These are phyloP conservation scores for Spergularia bocconei DNA, from an alignment of 148 eudicot genomes.

Conservation along the genomic window DNA sequence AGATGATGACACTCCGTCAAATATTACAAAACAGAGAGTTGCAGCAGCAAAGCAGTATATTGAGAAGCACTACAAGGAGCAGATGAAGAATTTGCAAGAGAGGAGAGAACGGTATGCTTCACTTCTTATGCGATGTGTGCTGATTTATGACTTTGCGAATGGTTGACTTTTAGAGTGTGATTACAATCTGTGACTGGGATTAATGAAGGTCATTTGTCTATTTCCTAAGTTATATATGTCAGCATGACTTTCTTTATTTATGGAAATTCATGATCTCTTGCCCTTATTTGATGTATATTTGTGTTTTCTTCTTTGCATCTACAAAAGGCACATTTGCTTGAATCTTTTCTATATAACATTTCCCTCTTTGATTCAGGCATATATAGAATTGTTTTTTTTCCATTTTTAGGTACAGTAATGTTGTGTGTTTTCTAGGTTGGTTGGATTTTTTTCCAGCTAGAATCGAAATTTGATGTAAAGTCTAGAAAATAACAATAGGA, in stretches of 20 bases:
- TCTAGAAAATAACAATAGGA: background rate
- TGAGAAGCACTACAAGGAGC: conserved; percentile 99
- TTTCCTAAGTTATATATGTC: background rate
- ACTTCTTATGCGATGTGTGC: background rate
- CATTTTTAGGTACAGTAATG: background rate
- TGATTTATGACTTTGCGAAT: background rate
- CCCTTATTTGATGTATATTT: background rate
- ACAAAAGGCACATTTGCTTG: background rate
- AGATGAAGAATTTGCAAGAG: conserved; percentile 94
- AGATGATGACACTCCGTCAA: conserved; percentile 71
- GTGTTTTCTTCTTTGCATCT: background rate
- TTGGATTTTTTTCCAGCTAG: background rate
- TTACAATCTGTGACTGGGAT: background rate
- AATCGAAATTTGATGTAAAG: conserved; percentile 4
- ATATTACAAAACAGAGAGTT: conserved; percentile 76
- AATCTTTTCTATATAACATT: background rate
- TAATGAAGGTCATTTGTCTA: background rate
- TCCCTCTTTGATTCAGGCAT: background rate
- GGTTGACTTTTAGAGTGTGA: conserved; percentile 19
- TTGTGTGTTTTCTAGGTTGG: background rate
- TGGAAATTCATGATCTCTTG: background rate
- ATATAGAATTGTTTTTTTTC: background rate
- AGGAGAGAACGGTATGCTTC: conserved; percentile 78
- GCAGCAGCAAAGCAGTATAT: conserved; percentile 98
- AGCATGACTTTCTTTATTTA: background rate